Base-by-base conservation (phyloP, 768 basidiomycete genomes). In the Termitomyces sp. region DNA sequence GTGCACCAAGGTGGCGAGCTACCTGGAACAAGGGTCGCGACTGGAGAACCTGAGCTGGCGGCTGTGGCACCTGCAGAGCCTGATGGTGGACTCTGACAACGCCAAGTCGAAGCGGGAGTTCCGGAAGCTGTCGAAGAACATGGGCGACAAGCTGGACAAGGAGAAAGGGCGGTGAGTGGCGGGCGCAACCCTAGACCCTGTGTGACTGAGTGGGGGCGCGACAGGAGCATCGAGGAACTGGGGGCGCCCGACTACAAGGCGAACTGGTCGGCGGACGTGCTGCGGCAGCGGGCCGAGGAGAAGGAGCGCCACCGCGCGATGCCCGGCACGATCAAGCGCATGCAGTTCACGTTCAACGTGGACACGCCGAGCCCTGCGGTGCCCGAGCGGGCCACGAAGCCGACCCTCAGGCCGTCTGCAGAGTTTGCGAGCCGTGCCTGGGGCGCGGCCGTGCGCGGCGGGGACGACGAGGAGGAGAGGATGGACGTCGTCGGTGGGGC, bases 31-130 rank as follows among this genome's bases (percentile, higher is more conserved):
- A 69, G 91, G 91, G 47, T 89, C 91, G 69, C 79, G 91, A 55
- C 89, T 94, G 67, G 91, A 93, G 81, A 94, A 94, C 79, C 74
- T 94, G 73, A 87, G 86, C 64, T 94, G 91, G 91, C 83, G 91
- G 67, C 81, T 94, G 70, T 94, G 91, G 91, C 90, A 93, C 68
- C 83, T 94, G 50, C 91, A 94, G 74, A 90, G 85, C 64, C 83
- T 93, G 64, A 93, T 93, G 76, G 91, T 94, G 73, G 91, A 94
- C 73, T 80, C 85, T 59, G 92, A 94, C 79, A 91, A 91, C 61
- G 90, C 91, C 43, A 89, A 85, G 72, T 84, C 87, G 15, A 91
- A 91, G 68, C 87, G 91, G 49, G 90, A 93, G 73, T 93, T 94
- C 79, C 89, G 86, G 76, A 91, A 90, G 65, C 83, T 94, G 54